Percentiles rank a stretch among this genome's conserved stretches.
Conservation (phyloP, 108 stramenopile genomes). For the Nitzschia sp. region DNA sequence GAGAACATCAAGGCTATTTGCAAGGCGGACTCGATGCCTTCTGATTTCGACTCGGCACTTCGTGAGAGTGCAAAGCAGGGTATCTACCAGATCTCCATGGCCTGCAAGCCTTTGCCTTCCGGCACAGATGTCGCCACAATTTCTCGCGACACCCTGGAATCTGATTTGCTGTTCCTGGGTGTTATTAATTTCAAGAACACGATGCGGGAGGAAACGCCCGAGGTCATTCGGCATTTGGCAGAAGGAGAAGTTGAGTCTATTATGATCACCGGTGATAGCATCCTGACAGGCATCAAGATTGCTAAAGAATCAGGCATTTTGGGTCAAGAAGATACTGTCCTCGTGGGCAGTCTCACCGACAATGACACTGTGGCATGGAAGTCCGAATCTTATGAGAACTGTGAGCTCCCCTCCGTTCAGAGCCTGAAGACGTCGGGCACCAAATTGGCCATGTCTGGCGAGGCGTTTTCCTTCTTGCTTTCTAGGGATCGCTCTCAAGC, state of each 20-base stretch:
- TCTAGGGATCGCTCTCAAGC: conserved; percentile 34
- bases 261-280: conserved; percentile 68
- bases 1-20: conserved; percentile 55
- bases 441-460: conserved; percentile 58
- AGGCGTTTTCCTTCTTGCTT: conserved; percentile 45
- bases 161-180: conserved; percentile 45
- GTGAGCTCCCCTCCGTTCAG: background rate
- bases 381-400: conserved; percentile 22
- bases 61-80: conserved; percentile 43
- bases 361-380: conserved; percentile 38
- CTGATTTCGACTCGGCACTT: conserved; percentile 40
- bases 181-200: conserved; percentile 63
- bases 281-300: conserved; percentile 62
- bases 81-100: conserved; percentile 62
- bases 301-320: conserved; percentile 63
- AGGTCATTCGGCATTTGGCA: conserved; percentile 47
- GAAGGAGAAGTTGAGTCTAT: conserved; percentile 48
- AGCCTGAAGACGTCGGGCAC: background rate
- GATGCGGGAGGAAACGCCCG: conserved; percentile 48
- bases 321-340: conserved; percentile 17
- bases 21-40: conserved; percentile 38
- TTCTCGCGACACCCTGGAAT: conserved; percentile 53
- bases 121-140: conserved; percentile 30
- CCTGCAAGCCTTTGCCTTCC: conserved; percentile 25
- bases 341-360: conserved; percentile 21